Base-by-base conservation (phyloP, 352 stramenopile species). In the Pythium aquatile region DNA sequence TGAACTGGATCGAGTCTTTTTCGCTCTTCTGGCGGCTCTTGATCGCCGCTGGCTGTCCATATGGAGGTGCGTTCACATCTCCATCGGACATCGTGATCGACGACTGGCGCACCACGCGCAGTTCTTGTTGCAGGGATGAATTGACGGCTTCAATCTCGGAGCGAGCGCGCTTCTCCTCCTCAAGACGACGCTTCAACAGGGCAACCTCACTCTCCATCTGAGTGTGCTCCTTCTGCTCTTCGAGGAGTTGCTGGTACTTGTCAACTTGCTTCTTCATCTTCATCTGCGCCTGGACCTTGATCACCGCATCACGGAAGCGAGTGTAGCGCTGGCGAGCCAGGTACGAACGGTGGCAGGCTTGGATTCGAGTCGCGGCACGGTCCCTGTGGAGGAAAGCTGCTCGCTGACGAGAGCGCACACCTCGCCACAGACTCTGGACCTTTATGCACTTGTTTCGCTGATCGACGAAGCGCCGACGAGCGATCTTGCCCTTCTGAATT, bases 231-330 rank as follows among this genome's bases (percentile, higher is more conserved):
- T 86, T 79, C 46, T 81, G 78, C 39, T 89, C 75, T 0, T 71
- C 78, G 29, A 90, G 64, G 63, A 90, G 71, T 29, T 63, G 65
- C 29, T 82, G 69, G 57, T 90, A 93, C 63, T 88, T 90, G n/a
- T 74, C 72, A 26, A 90, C 75, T 61, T 92, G 83, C 55, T 88
- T 87, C 54, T 77, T 89, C 79, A 88, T 91, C 71, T 94, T 94
- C 11, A 75, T 53, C 13, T 78, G 71, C 20, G 72, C 77, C 61
- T 94, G 86, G 16, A 94, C 74, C 58, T 83, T 85, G 39, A 93
- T 77, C 16, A 92, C 79, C 32, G 86, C 86, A 14, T 65, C 75
- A 26, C 86, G 84, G 57, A 93, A 88, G 13, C 68, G 76, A 1
- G 61, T 67, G 55, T 79, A 94, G 5, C 75, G 76, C 48, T 80